Evolutionary conservation across 208 protist species (phyloP).

Genomic region (Trichomonas vaginalis): DNA sequence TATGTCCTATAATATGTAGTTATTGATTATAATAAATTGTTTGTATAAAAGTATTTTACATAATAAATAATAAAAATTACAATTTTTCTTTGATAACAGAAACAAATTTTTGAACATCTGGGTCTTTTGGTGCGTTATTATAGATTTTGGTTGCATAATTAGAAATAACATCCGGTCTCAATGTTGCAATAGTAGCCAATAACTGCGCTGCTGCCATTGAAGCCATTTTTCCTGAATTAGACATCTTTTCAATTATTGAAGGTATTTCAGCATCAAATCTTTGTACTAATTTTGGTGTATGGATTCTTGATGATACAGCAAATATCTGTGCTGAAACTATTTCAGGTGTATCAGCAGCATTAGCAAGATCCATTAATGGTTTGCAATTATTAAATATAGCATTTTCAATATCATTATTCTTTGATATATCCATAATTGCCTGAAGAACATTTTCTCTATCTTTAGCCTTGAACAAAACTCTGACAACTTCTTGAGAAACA

Average conservation of each 20-base stretch:
- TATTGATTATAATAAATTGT: too few species aligned
- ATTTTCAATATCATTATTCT: not conserved
- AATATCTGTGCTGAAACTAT: not conserved
- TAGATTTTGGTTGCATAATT: not conserved
- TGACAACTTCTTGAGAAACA: not conserved
- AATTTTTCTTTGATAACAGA: not conserved
- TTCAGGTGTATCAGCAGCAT: not conserved
- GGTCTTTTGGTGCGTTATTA: not conserved
- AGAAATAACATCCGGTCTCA: not conserved
- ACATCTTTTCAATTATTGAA: not conserved
- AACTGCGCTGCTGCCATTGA: not conserved
- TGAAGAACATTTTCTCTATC: not conserved
- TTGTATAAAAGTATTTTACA: too few species aligned
- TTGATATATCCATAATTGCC: not conserved
- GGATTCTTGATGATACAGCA: not conserved
- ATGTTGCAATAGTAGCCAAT: not conserved
- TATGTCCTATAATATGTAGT: too few species aligned
- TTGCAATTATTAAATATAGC: not conserved
- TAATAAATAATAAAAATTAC: not conserved
- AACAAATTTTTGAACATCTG: not conserved
- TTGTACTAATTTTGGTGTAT: not conserved
- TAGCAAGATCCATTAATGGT: not conserved
- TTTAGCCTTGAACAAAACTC: not conserved
- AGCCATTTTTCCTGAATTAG: not conserved
- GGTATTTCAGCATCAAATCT: not conserved